Base-by-base conservation (phyloP, 176 grass and related monocot species). In the Eremochloa ophiuroides region DNA sequence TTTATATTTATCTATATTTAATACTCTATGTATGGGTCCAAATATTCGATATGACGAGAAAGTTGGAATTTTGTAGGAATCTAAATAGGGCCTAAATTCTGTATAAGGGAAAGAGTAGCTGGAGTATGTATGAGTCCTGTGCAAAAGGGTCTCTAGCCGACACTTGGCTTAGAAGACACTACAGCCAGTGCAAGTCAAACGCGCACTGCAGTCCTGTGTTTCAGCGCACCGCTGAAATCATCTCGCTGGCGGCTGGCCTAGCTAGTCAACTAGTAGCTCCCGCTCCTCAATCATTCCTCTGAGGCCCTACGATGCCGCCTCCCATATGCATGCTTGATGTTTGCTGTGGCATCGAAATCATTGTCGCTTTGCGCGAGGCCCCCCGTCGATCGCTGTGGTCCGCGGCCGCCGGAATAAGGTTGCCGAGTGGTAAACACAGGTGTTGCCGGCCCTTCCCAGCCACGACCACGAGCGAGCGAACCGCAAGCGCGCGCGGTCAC, bases 111-210 rank as follows among this genome's bases (percentile, higher is more conserved):
- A n/a, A n/a, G n/a, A n/a, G n/a, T n/a, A n/a, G n/a, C n/a, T n/a
- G n/a, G n/a, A n/a, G n/a, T n/a, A n/a, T n/a, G n/a, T n/a, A 34
- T 78, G 26, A 34, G 18, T 23, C 28, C 42, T 35, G 62, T 44
- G n/a, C n/a, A n/a, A n/a, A n/a, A 37, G 22, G 26, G 31, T 10
- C 23, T 61, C 51, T 25, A 66, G 50, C 69, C 26, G 74, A 67
- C 73, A 26, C 75, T 79, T 78, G 25, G 40, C 78, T 78, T 83
- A 31, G 66, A 86, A 72, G 63, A 72, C 30, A 85, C 65, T 65
- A 0, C 61, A 65, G 4, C 31, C 30, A 0, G 71, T 41, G 82
- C 80, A 67, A 74, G 66, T 53, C 94, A 89, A 83, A 85, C 80
- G 42, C 84, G 84, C 74, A 27, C 27, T 13, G 62, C 69, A 44